Percentiles rank a stretch among this genome's conserved stretches.
Conservation (phyloP, 2,329 filamentous ascomycete genomes). For the Beauveria bassiana region DNA sequence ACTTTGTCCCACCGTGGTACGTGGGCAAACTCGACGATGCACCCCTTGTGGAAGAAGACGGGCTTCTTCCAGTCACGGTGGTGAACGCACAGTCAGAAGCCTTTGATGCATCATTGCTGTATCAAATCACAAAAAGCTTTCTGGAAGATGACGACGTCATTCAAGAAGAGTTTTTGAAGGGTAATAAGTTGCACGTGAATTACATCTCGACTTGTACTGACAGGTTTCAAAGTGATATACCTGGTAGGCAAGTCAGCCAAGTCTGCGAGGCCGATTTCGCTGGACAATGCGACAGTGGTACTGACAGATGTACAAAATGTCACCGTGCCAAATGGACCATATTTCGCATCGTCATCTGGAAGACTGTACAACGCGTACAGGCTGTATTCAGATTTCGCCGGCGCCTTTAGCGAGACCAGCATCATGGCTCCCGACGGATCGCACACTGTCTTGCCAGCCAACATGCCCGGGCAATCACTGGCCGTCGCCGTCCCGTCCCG, state of each 20-base stretch:
- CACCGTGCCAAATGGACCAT: slow-evolving; percentile 13
- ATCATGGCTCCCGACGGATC: background rate
- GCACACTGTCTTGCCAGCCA: slow-evolving; percentile 10
- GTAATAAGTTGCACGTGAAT: background rate
- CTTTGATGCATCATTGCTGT: background rate
- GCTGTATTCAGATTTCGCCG: slow-evolving; percentile 18
- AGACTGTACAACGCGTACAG: slow-evolving; percentile 14
- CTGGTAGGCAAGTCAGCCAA: background rate
- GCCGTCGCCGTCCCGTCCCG: slow-evolving; percentile 44
- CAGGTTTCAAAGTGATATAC: background rate
- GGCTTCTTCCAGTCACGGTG: background rate
- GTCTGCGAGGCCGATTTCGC: background rate
- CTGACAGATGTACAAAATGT: background rate
- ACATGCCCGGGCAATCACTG: slow-evolving; percentile 11
- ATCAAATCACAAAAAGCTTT: background rate
- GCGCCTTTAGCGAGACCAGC: slow-evolving; percentile 16
- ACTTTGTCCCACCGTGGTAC: slow-evolving; percentile 13
- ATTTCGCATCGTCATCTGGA: slow-evolving; percentile 13
- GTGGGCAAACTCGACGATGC: slow-evolving; percentile 1
- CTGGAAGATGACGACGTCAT: slow-evolving; percentile 12
- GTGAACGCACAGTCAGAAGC: background rate
- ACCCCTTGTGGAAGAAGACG: background rate
- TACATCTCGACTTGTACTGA: background rate
- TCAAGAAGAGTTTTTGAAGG: slow-evolving; percentile 11
- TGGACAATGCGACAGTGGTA: background rate